These are phyloP conservation scores for Candida chilensis DNA, from an alignment of 805 yeast species.

Conservation along the genomic window DNA sequence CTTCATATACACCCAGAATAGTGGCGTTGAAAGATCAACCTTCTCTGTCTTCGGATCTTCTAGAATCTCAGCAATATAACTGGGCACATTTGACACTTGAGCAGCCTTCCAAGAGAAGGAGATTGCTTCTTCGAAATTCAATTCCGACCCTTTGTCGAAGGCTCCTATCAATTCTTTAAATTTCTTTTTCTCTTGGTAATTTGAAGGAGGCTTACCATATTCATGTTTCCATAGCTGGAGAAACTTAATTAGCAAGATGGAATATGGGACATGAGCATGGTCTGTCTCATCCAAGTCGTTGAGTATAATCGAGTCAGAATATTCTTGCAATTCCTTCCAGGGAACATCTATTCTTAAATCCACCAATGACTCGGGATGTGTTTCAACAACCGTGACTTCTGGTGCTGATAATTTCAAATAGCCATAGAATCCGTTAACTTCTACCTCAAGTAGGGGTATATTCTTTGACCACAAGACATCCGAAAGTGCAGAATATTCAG, in stretches of 20 bases:
- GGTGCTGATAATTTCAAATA: slow-evolving; percentile 37
- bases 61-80: slow-evolving; percentile 12
- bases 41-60: slow-evolving; percentile 10
- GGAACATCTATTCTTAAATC: slow-evolving; percentile 64
- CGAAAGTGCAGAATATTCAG: too few species aligned
- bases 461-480: slow-evolving; percentile 26
- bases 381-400: slow-evolving; percentile 63
- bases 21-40: slow-evolving; percentile 9
- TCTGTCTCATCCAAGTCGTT: slow-evolving; percentile 29
- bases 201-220: slow-evolving; percentile 18
- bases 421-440: slow-evolving; percentile 60
- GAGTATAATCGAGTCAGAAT: slow-evolving; percentile 42
- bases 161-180: slow-evolving; percentile 25
- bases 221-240: slow-evolving; percentile 27
- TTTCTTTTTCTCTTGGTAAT: slow-evolving; percentile 27
- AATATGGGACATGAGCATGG: slow-evolving; percentile 62
- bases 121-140: slow-evolving; percentile 45
- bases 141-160: slow-evolving; percentile 25
- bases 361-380: slow-evolving; percentile 55
- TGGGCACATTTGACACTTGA: slow-evolving; percentile 23
- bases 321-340: slow-evolving; percentile 58
- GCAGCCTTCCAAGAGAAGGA: slow-evolving; percentile 33
- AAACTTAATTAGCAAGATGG: slow-evolving; percentile 51
- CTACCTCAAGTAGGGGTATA: slow-evolving; percentile 47
- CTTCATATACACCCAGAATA: slow-evolving; percentile 55